These are phyloP conservation scores for Linnemannia zychae DNA, from an alignment of 192 early-diverging fungal species.

Conservation along the genomic window DNA sequence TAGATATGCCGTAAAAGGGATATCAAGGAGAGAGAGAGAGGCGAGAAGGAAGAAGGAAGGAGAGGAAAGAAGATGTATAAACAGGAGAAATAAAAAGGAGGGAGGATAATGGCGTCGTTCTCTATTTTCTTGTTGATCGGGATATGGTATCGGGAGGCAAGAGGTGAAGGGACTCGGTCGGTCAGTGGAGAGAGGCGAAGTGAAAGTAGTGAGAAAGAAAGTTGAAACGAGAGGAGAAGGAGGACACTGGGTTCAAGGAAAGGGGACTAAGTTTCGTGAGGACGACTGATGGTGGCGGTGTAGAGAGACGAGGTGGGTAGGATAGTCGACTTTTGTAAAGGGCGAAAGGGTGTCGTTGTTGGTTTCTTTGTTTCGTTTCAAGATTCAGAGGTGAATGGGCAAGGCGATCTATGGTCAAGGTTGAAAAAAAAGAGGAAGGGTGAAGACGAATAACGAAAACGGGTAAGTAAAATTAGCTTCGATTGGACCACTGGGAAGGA, in stretches of 20 bases:
- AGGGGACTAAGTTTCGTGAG: not conserved
- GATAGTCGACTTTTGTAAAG: not conserved
- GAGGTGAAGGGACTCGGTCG: not conserved
- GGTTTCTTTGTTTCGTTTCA: not conserved
- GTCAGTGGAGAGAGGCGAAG: not conserved
- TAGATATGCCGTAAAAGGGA: not conserved
- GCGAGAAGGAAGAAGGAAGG: not conserved
- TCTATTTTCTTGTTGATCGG: not conserved
- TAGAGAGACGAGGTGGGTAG: not conserved
- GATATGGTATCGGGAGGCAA: not conserved
- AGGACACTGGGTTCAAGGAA: not conserved
- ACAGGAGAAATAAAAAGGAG: not conserved
- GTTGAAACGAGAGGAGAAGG: constrained; percentile 1
- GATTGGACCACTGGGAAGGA: no score
- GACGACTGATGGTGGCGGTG: not conserved
- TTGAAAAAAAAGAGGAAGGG: not conserved
- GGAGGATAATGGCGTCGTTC: not conserved
- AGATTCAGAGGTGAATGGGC: not conserved
- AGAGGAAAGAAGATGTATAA: not conserved
- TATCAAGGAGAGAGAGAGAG: not conserved
- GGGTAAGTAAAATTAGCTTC: no score
- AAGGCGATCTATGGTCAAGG: no score
- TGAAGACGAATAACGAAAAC: no score
- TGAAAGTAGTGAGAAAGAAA: not conserved
- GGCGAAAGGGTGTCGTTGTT: not conserved